A percentile compares a stretch with the other conserved stretches of the same genome.
Evolutionary conservation across 2,329 filamentous ascomycete species (phyloP).

Genomic region (Hortaea sp.): DNA sequence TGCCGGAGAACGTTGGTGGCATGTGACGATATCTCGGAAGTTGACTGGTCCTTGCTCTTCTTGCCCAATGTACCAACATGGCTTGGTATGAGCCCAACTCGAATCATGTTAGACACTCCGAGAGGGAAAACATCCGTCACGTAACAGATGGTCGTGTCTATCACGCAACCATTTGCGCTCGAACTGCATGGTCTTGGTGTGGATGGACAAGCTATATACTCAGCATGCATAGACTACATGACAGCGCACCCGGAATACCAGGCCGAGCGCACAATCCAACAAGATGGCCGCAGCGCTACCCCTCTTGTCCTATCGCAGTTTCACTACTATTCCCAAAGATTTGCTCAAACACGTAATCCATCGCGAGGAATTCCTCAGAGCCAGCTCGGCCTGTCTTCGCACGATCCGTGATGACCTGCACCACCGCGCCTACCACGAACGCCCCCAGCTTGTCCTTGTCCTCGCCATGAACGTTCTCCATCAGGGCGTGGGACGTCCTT

Average conservation of each 20-base stretch:
- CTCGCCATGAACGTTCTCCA: not conserved
- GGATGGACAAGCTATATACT: not conserved
- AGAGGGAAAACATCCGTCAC: not conserved
- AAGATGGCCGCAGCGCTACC: not conserved
- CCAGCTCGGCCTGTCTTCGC: not conserved
- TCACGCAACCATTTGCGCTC: no score
- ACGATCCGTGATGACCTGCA: not conserved
- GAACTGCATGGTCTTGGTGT: not conserved
- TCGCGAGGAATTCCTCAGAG: not conserved
- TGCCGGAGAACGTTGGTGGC: not conserved
- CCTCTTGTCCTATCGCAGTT: not conserved
- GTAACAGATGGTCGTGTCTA: no score
- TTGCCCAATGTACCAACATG: not conserved
- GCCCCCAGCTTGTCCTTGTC: not conserved
- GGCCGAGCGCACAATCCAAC: not conserved
- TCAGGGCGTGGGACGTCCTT: not conserved
- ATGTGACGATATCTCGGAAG: no score
- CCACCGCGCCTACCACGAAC: not conserved
- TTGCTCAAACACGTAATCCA: not conserved
- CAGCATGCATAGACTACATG: no score
- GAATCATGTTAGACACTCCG: not conserved
- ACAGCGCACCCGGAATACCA: no score
- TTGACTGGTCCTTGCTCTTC: no score
- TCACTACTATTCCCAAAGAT: not conserved
- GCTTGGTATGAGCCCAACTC: not conserved